A percentile compares a stretch with the other conserved stretches of the same genome.
These are phyloP conservation scores for Hirschioporus abietinus DNA, from an alignment of 768 basidiomycete species.

Conservation along the genomic window DNA sequence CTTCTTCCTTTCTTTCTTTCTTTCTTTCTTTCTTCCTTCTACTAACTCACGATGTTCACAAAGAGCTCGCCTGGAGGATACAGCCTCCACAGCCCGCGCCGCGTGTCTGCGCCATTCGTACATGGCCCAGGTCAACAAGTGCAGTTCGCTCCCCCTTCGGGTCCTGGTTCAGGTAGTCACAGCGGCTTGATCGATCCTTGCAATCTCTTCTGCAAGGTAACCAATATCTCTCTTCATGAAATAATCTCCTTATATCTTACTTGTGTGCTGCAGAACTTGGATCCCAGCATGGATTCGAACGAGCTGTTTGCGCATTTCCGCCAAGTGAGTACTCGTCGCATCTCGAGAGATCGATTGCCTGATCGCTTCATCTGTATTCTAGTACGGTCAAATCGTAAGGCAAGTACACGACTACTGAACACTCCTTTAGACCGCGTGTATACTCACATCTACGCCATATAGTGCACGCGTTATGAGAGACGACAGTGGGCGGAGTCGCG, in stretches of 20 bases:
- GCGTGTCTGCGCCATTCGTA: slow-evolving; percentile 40
- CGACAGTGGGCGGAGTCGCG: slow-evolving; percentile 72
- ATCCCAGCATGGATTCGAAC: slow-evolving; percentile 81
- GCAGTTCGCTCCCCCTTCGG: slow-evolving; percentile 66
- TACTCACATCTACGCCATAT: background rate
- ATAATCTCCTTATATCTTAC: slow-evolving; percentile 13
- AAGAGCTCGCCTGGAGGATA: slow-evolving; percentile 66
- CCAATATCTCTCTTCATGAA: slow-evolving; percentile 9
- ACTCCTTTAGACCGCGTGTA: background rate
- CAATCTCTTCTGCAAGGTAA: slow-evolving; percentile 84
- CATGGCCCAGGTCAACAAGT: slow-evolving; percentile 91
- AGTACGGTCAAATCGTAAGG: slow-evolving; percentile 92
- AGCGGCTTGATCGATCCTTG: slow-evolving; percentile 88
- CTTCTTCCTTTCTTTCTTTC: slow-evolving; percentile 8
- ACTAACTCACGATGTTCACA: slow-evolving; percentile 22
- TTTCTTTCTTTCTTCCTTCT: slow-evolving; percentile 9
- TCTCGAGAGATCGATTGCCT: slow-evolving; percentile 7
- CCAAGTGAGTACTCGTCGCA: slow-evolving; percentile 40
- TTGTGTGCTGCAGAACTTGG: slow-evolving; percentile 57
- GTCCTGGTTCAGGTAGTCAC: slow-evolving; percentile 78
- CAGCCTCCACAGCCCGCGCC: slow-evolving; percentile 37
- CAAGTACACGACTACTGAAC: slow-evolving; percentile 25
- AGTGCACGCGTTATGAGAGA: slow-evolving; percentile 93
- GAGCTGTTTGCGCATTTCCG: slow-evolving; percentile 79
- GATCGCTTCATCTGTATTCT: slow-evolving; percentile 13